phyloP scores from a whole-genome alignment of 2,329 filamentous ascomycete genomes.

The Pyricularia grisea region DNA sequence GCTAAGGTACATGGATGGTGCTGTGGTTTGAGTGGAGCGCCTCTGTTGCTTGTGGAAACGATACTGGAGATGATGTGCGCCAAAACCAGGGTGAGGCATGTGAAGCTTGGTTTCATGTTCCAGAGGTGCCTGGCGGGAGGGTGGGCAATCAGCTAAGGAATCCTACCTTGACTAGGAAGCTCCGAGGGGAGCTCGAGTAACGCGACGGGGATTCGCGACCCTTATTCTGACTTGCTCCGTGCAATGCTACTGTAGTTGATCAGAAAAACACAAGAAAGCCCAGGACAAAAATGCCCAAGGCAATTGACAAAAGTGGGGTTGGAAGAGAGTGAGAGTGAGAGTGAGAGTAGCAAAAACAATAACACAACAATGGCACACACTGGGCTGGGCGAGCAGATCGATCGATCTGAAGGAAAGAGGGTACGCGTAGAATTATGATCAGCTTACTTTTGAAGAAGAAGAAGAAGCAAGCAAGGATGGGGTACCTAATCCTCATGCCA shows the following conservation, averaged over 20 bases:
- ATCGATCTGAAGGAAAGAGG: not conserved
- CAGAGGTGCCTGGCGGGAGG: not conserved
- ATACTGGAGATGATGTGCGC: not conserved
- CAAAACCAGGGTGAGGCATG: not conserved
- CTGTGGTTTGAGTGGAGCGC: not conserved
- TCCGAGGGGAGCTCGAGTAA: not conserved
- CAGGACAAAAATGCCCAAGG: not conserved
- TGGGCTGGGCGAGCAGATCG: not conserved
- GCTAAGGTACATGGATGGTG: not conserved
- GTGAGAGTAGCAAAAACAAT: not conserved
- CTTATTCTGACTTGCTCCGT: not conserved
- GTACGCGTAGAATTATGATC: not conserved
- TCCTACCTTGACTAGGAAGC: not conserved
- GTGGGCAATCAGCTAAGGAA: not conserved
- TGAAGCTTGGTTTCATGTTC: not conserved
- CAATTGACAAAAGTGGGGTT: not conserved
- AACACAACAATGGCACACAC: not conserved
- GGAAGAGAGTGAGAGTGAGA: too few relatives aligned
- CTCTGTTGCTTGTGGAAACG: not conserved
- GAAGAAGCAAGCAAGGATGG: not conserved
- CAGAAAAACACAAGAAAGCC: not conserved
- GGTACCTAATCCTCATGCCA: not conserved
- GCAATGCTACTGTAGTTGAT: not conserved
- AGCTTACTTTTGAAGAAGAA: not conserved
- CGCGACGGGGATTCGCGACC: not conserved